A percentile compares a stretch with the other conserved stretches of the same genome.
phyloP scores from a whole-genome alignment of 1,284 basidiomycete genomes.

The Wallemia mellicola region DNA sequence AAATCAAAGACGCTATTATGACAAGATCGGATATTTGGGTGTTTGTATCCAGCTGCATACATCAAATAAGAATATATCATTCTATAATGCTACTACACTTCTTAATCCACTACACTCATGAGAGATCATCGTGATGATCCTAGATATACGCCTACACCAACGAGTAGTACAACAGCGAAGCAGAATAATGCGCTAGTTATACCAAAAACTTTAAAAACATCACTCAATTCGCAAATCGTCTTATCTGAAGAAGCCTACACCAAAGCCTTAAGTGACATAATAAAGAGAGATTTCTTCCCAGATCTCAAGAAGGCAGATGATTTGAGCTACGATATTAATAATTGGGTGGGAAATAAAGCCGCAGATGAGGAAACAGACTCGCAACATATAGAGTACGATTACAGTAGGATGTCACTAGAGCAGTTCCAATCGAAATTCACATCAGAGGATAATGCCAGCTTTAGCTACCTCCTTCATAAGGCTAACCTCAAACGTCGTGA shows the following conservation, averaged over 20 bases:
- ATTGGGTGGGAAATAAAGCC: no score
- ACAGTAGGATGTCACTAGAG: constrained; percentile 37
- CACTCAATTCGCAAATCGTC: constrained; percentile 4
- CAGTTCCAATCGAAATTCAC: constrained; percentile 67
- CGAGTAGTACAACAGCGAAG: neutral
- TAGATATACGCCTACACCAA: neutral
- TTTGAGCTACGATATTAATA: constrained; percentile 14
- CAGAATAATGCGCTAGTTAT: neutral
- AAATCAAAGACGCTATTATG: no score
- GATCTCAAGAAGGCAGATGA: constrained; percentile 43
- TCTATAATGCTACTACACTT: no score
- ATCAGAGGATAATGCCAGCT: constrained; percentile 81
- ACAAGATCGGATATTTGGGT: no score
- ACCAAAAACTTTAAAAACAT: constrained; percentile 3
- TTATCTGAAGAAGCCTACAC: constrained; percentile 70
- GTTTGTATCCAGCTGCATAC: no score
- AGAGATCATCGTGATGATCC: neutral
- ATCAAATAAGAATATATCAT: no score
- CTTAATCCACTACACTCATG: neutral
- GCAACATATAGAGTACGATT: constrained; percentile 13
- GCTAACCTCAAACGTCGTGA: constrained; percentile 54
- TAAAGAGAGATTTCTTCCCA: constrained; percentile 91
- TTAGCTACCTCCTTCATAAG: constrained; percentile 57
- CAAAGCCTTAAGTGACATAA: constrained; percentile 64
- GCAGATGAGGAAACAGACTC: no score